phyloP scores from a whole-genome alignment of 2,329 filamentous ascomycete species.

The Bertia moriformis region DNA sequence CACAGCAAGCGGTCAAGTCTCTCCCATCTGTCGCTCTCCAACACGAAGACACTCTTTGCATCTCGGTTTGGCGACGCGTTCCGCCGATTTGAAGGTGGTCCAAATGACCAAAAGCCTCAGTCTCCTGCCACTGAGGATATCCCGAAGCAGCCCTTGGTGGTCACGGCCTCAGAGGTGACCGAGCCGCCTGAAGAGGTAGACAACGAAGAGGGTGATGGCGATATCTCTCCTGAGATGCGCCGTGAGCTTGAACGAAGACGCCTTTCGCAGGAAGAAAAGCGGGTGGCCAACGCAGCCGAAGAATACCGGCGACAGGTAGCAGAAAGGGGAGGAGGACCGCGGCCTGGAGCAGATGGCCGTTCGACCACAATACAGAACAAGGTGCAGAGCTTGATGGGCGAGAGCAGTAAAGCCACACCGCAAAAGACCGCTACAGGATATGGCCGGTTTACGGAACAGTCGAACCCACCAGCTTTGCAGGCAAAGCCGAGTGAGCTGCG shows the following conservation, averaged over 20 bases:
- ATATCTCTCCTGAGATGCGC: conserved; percentile 72
- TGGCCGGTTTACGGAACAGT: conserved; percentile 35
- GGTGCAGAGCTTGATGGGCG: conserved; percentile 71
- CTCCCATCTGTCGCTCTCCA: conserved; percentile 35
- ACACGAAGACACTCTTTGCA: conserved; percentile 69
- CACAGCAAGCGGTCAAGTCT: conserved; percentile 63
- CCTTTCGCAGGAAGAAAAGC: conserved; percentile 73
- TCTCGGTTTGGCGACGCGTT: conserved; percentile 90
- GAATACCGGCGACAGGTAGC: conserved; percentile 71
- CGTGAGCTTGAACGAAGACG: conserved; percentile 75
- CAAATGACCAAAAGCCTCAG: conserved; percentile 21
- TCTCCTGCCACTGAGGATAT: conserved; percentile 33
- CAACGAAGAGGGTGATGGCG: conserved; percentile 21
- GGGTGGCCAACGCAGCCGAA: conserved; percentile 75
- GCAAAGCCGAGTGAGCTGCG: conserved; percentile 16
- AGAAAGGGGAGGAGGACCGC: conserved; percentile 33
- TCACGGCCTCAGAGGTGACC: conserved; percentile 63
- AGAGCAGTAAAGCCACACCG: conserved; percentile 49
- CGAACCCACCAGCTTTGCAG: conserved; percentile 16
- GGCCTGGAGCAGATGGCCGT: conserved; percentile 28
- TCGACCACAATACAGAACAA: conserved; percentile 71
- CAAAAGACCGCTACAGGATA: conserved; percentile 44
- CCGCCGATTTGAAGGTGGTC: conserved; percentile 67
- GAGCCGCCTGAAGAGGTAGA: conserved; percentile 27
- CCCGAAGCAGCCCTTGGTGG: conserved; percentile 46